Conservation (phyloP, 495 filamentous ascomycete genomes). For the Podospora didyma region DNA sequence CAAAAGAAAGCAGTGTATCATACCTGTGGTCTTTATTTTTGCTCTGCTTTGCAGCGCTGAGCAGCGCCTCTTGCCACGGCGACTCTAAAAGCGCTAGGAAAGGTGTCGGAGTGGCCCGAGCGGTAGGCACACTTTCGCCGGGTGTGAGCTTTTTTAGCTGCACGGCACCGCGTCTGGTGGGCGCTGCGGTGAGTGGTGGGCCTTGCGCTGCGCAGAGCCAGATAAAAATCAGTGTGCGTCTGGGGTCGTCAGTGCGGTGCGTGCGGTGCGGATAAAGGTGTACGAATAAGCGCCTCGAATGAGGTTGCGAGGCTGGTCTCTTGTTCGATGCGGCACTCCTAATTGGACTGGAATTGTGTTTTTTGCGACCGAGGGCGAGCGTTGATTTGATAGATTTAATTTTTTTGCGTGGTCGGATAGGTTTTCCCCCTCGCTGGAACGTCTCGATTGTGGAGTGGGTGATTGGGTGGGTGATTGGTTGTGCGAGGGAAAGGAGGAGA, state of each 20-base stretch:
- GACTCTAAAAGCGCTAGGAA: neutral
- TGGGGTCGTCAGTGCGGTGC: too few relatives aligned
- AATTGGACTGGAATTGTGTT: slow-evolving; percentile 28
- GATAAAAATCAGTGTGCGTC: too few relatives aligned
- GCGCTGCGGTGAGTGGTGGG: slow-evolving; percentile 6
- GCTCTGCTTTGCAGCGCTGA: slow-evolving; percentile 17
- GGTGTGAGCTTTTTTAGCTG: too few relatives aligned
- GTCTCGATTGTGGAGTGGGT: slow-evolving; percentile 27
- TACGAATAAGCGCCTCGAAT: slow-evolving; percentile 15
- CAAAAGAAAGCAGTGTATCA: slow-evolving; percentile 2
- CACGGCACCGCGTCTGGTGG: neutral
- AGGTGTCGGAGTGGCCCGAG: neutral
- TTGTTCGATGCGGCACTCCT: slow-evolving; percentile 11
- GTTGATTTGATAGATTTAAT: slow-evolving; percentile 36
- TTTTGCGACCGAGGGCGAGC: slow-evolving; percentile 22
- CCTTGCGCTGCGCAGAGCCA: slow-evolving; percentile 2
- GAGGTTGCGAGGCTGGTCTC: slow-evolving; percentile 9
- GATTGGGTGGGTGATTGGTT: slow-evolving; percentile 39
- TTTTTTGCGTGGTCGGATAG: slow-evolving; percentile 16
- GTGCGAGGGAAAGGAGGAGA: slow-evolving; percentile 39
- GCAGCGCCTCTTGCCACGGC: slow-evolving; percentile 12
- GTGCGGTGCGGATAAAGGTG: slow-evolving; percentile 12
- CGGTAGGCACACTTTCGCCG: too few relatives aligned
- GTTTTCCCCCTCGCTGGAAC: slow-evolving; percentile 20
- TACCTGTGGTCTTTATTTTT: slow-evolving; percentile 5